These are phyloP conservation scores for Medicago arabica DNA, from an alignment of 306 rosid genomes.

Conservation along the genomic window DNA sequence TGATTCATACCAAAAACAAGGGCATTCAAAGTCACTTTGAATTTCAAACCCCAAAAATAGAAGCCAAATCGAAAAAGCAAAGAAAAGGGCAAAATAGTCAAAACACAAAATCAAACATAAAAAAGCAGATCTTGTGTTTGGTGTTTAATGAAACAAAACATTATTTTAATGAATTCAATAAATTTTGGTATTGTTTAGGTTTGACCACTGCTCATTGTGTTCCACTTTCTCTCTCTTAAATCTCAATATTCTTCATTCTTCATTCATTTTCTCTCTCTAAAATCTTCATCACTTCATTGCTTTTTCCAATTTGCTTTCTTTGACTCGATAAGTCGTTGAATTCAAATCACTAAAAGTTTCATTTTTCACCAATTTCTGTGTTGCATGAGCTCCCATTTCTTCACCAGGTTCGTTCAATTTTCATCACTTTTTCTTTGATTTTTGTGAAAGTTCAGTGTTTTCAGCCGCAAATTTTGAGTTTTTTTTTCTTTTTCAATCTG, in stretches of 20 bases:
- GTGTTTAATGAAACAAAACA: conserved; percentile 42
- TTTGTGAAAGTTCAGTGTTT: conserved; percentile 16
- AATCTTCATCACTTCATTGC: conserved; percentile 49
- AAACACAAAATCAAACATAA: neutral
- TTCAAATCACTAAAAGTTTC: conserved; percentile 54
- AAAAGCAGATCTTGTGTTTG: conserved; percentile 42
- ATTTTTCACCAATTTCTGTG: conserved; percentile 43
- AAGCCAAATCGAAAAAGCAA: conserved; percentile 3
- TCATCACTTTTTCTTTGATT: conserved; percentile 9
- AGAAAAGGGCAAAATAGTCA: conserved; percentile 36
- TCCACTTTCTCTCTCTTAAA: conserved; percentile 42
- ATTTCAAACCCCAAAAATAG: neutral
- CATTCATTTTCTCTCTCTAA: conserved; percentile 41
- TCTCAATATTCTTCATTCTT: conserved; percentile 40
- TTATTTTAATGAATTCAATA: conserved; percentile 51
- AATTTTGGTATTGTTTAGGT: conserved; percentile 67
- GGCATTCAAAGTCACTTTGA: conserved; percentile 19
- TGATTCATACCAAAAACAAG: neutral
- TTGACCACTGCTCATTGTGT: conserved; percentile 82
- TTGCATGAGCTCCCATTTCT: conserved; percentile 61
- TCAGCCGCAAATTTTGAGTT: conserved; percentile 22
- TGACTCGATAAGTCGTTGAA: conserved; percentile 60
- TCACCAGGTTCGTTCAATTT: conserved; percentile 42
- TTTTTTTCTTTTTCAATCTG: neutral
- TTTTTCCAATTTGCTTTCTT: conserved; percentile 77